Percentiles rank a stretch among this genome's conserved stretches.
phyloP scores from a whole-genome alignment of 1,139 yeast species.

The Hyphopichia buzzinii region DNA sequence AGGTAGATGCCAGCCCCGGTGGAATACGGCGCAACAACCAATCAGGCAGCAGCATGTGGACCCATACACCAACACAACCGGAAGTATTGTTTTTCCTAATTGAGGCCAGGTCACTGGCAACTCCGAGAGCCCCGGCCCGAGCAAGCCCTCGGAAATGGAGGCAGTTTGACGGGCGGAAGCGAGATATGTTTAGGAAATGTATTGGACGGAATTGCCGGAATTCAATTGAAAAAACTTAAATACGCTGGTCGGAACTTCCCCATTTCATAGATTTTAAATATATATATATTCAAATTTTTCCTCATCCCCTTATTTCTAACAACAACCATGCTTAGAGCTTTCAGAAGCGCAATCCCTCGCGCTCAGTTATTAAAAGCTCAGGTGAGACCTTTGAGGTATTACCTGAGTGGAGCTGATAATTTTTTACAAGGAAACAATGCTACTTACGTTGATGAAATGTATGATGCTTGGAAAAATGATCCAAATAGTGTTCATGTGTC shows the following conservation, averaged over 20 bases:
- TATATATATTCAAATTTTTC: neutral
- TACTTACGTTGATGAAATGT: conserved; percentile 96
- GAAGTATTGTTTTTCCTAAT: no score
- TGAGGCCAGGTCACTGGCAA: no score
- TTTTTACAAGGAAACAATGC: conserved; percentile 86
- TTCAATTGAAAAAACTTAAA: neutral
- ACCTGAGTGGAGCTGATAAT: conserved; percentile 48
- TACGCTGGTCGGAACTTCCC: no score
- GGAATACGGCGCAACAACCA: no score
- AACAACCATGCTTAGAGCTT: conserved; percentile 43
- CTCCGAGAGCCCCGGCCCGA: no score
- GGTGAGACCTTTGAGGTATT: conserved; percentile 14
- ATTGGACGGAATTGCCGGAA: conserved; percentile 1
- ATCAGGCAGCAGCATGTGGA: no score
- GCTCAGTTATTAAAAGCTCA: conserved; percentile 22
- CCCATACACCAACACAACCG: no score
- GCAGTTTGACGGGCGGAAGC: no score
- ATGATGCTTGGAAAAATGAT: conserved; percentile 88
- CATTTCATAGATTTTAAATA: neutral
- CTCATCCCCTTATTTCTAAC: neutral
- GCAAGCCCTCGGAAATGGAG: no score
- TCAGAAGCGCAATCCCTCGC: conserved; percentile 40
- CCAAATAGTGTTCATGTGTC: conserved; percentile 91
- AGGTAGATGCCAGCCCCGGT: no score
- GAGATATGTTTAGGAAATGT: no score